Conservation (phyloP, 2,329 filamentous ascomycete species). For the Alternaria sp. region DNA sequence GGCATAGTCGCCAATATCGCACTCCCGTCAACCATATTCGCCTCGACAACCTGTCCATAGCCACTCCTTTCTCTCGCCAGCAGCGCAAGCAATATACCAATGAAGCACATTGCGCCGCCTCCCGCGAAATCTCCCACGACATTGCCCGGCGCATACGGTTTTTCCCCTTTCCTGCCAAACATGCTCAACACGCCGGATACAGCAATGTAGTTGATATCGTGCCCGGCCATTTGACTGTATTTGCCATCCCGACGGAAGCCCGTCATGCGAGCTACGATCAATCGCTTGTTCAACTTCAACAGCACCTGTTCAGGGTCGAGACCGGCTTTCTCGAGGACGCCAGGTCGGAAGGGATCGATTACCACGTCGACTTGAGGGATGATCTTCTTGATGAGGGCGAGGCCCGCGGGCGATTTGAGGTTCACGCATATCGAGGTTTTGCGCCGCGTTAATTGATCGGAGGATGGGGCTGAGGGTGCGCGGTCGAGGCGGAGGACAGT, state of each 20-base stretch:
- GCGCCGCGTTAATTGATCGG: constrained; percentile 79
- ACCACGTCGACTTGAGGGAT: constrained; percentile 73
- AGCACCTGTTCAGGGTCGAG: constrained; percentile 73
- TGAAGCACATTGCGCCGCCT: constrained; percentile 80
- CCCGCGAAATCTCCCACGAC: constrained; percentile 91
- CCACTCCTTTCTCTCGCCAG: constrained; percentile 69
- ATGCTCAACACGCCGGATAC: constrained; percentile 80
- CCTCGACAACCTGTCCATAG: constrained; percentile 85
- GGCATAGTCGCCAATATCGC: constrained; percentile 81
- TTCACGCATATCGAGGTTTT: constrained; percentile 83
- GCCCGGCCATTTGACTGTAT: constrained; percentile 87
- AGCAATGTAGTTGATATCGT: constrained; percentile 96
- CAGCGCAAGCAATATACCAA: constrained; percentile 82
- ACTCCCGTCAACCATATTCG: constrained; percentile 94
- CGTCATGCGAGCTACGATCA: constrained; percentile 86
- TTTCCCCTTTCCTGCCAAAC: constrained; percentile 72
- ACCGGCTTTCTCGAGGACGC: constrained; percentile 83
- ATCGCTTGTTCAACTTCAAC: constrained; percentile 69
- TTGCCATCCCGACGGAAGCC: constrained; percentile 87
- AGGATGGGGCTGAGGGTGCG: constrained; percentile 57
- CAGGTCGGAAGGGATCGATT: constrained; percentile 92
- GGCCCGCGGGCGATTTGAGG: constrained; percentile 71
- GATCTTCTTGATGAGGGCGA: constrained; percentile 70
- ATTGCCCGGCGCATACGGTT: constrained; percentile 81
- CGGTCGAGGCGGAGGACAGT: constrained; percentile 86